A percentile compares a stretch with the other conserved stretches of the same genome.
Evolutionary conservation across 192 early-diverging fungal species (phyloP).

Genomic region (Rhizophagus prolifer): DNA sequence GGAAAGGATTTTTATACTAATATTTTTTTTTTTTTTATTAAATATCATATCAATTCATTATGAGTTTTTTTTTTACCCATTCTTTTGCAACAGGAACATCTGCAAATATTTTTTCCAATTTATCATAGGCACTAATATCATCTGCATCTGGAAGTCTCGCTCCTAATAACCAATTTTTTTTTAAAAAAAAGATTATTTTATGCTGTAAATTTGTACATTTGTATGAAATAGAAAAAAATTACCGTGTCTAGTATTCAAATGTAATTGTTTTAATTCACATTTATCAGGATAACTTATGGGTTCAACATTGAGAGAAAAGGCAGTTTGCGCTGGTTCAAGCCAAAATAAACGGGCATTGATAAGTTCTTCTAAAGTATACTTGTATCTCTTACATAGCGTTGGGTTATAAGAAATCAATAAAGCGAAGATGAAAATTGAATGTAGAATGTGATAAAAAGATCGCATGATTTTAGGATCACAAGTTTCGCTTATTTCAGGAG

Average conservation of each 20-base stretch:
- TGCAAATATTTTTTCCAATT: constrained; percentile 1
- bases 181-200: not conserved
- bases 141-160: not conserved
- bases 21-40: not conserved
- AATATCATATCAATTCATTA: not conserved
- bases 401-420: too few species aligned
- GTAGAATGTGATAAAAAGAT: too few species aligned
- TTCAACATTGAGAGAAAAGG: not conserved
- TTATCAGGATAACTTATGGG: too few species aligned
- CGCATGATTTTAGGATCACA: too few species aligned
- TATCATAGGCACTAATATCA: not conserved
- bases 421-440: too few species aligned
- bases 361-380: not conserved
- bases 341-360: not conserved
- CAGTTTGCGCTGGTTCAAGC: not conserved
- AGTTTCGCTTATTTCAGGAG: too few species aligned
- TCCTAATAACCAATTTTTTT: not conserved
- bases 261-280: too few species aligned
- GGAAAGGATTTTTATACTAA: constrained; percentile 16
- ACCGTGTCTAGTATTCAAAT: too few species aligned
- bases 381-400: too few species aligned
- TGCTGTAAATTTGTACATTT: not conserved
- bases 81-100: not conserved
- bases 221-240: not conserved
- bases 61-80: not conserved